phyloP scores from a whole-genome alignment of 352 stramenopile genomes.

The Phytopythium oedochilum region DNA sequence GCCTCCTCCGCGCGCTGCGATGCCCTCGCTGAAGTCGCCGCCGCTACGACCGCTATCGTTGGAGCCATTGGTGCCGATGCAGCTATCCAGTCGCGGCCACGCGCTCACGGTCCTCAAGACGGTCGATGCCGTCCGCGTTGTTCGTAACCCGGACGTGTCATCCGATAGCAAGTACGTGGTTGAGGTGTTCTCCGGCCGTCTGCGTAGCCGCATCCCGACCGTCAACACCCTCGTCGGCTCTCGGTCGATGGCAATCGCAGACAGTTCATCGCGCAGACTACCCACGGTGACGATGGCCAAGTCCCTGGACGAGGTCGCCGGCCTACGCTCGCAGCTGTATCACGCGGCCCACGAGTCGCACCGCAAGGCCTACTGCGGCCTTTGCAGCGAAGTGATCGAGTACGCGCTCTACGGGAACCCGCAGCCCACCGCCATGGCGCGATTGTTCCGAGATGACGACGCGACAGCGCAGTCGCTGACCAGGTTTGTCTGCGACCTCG shows the following conservation, averaged over 20 bases:
- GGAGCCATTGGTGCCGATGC: slow-evolving; percentile 6
- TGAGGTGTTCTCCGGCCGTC: not conserved
- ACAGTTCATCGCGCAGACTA: no score
- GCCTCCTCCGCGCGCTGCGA: no score
- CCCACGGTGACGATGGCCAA: not conserved
- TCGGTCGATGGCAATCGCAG: not conserved
- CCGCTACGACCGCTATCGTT: not conserved
- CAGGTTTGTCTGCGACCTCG: slow-evolving; percentile 9
- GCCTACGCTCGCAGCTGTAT: slow-evolving; percentile 13
- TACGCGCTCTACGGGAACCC: slow-evolving; percentile 4
- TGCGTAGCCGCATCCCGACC: not conserved
- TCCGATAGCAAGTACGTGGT: not conserved
- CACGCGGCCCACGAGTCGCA: slow-evolving; percentile 10
- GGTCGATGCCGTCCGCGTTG: slow-evolving; percentile 18
- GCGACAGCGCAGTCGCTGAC: slow-evolving; percentile 5
- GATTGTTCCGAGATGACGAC: slow-evolving; percentile 12
- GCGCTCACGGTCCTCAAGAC: slow-evolving; percentile 17
- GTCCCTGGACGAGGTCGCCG: slow-evolving; percentile 9
- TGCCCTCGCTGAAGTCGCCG: no score
- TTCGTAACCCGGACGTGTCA: not conserved
- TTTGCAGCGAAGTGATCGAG: slow-evolving; percentile 5
- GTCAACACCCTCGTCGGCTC: not conserved
- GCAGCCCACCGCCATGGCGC: slow-evolving; percentile 1
- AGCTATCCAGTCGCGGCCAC: slow-evolving; percentile 12
- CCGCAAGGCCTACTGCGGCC: slow-evolving; percentile 7